These are phyloP conservation scores for Iodosphaeria phyllophila DNA, from an alignment of 2,329 filamentous ascomycete species.

Conservation along the genomic window DNA sequence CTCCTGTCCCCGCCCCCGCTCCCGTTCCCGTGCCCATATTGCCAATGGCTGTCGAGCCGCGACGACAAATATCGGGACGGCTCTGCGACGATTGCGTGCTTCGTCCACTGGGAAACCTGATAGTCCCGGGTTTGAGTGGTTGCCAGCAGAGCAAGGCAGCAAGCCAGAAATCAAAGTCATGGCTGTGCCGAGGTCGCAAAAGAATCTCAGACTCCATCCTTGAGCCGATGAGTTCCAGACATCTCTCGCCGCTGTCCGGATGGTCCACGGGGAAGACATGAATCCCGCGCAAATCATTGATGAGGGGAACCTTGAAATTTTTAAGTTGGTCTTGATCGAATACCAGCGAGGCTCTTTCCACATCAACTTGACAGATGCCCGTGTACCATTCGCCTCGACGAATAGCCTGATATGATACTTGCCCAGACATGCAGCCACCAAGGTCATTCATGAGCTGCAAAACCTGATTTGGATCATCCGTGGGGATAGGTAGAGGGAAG, in stretches of 20 bases:
- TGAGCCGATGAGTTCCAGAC: slow-evolving; percentile 34
- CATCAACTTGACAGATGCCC: slow-evolving; percentile 63
- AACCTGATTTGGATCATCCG: slow-evolving; percentile 52
- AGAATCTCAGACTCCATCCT: slow-evolving; percentile 40
- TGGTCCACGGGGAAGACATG: slow-evolving; percentile 39
- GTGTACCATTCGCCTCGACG: slow-evolving; percentile 43
- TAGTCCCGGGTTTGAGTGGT: slow-evolving; percentile 43
- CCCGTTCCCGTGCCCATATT: too few species aligned
- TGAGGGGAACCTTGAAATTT: slow-evolving; percentile 44
- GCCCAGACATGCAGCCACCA: slow-evolving; percentile 63
- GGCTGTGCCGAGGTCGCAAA: slow-evolving; percentile 41
- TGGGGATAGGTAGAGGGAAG: slow-evolving; percentile 37
- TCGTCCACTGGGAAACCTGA: slow-evolving; percentile 31
- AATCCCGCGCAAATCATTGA: slow-evolving; percentile 60
- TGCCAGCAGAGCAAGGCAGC: slow-evolving; percentile 70
- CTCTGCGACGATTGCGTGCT: slow-evolving; percentile 11
- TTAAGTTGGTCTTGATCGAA: slow-evolving; percentile 52
- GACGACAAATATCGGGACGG: slow-evolving; percentile 24
- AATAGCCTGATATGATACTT: slow-evolving; percentile 51
- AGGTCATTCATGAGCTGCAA: slow-evolving; percentile 59
- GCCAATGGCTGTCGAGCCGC: slow-evolving; percentile 18
- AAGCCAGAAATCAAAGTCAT: slow-evolving; percentile 63
- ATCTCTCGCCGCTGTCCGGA: slow-evolving; percentile 23
- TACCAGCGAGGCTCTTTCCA: slow-evolving; percentile 55
- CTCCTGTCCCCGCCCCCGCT: too few species aligned